Base-by-base conservation (phyloP, 139 green algal species). In the Limnomonas spitsbergensis region DNA sequence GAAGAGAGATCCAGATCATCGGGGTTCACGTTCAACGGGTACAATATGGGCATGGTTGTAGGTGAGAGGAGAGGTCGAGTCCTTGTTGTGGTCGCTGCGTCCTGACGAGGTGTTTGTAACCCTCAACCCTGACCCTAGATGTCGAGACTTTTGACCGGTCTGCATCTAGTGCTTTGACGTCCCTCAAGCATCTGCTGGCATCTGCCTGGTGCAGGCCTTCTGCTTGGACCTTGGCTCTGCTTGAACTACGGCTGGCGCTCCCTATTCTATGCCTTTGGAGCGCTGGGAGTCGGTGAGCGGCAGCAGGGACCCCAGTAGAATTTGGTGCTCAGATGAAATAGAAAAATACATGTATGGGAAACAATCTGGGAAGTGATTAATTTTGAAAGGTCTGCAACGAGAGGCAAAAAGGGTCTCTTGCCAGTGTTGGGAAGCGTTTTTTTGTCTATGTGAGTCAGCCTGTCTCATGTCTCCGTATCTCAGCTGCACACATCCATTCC, bases 191-290 rank as follows among this genome's bases (percentile, higher is more conserved):
- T 35, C 7, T 4, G 26, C 56, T 6, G 6, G 26, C 26, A 14
- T 26, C 31, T 35, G 24, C 6, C 34, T 14, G 56, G 24, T 35
- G 56, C 56, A 38, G 56, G 56, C 26, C 14, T 69, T 4, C 14
- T 69, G 26, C 14, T 69, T 14, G 56, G 56, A 14, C 56, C 56
- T 26, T 32, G 26, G 56, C 56, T 99, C 66, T 92, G 97, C n/a
- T 31, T 73, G n/a, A 39, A 66, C 1, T 77, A 91, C 42, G 90
- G 89, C 32, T 99, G 95, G 95, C 86, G 91, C 27, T 91, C 86
- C 0, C 93, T 99, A 1, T 99, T 99, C 82, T 95, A 94, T 81
- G 38, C 2, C n/a, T 99, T 99, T 86, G 96, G 95, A 38, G 76
- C 61, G 27, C 56, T 98, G 37, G 95, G 95, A n/a, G n/a, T n/a